Conservation (phyloP, 306 rosid genomes). For the Cyclanthera cordifolia region DNA sequence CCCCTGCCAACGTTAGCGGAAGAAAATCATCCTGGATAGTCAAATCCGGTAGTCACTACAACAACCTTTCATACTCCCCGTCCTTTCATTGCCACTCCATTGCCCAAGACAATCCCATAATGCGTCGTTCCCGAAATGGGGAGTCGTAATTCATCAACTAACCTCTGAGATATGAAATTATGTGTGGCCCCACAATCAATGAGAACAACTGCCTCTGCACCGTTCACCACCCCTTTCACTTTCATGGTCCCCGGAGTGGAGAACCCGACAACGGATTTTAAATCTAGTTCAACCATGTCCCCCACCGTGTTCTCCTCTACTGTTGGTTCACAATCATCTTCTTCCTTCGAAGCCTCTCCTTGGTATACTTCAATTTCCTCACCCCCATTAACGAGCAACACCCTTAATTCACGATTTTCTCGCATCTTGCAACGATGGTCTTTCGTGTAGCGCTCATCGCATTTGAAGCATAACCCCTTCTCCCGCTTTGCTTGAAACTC, state of each 20-base stretch:
- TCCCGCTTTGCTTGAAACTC: not conserved
- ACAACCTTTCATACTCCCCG: not conserved
- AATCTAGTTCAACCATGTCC: not conserved
- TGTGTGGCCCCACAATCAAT: not conserved
- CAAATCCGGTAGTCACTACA: too few relatives aligned
- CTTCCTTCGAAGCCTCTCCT: fast-evolving
- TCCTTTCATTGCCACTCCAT: not conserved
- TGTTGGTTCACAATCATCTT: not conserved
- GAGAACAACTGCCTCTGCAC: not conserved
- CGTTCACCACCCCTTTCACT: not conserved
- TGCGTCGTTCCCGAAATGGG: not conserved
- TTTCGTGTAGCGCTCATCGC: not conserved
- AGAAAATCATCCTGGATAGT: too few relatives aligned
- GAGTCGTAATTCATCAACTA: not conserved
- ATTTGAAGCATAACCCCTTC: not conserved
- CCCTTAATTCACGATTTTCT: not conserved
- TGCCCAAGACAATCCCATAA: not conserved
- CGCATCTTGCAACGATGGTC: not conserved
- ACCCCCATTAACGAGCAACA: not conserved
- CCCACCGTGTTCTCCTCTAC: not conserved
- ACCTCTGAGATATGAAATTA: not conserved
- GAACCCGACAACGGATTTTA: not conserved
- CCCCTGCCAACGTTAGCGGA: too few relatives aligned
- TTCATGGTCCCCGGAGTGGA: not conserved
- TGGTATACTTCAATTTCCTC: not conserved